These are phyloP conservation scores for Vigna unguiculata DNA, from an alignment of 306 rosid species.

Conservation along the genomic window DNA sequence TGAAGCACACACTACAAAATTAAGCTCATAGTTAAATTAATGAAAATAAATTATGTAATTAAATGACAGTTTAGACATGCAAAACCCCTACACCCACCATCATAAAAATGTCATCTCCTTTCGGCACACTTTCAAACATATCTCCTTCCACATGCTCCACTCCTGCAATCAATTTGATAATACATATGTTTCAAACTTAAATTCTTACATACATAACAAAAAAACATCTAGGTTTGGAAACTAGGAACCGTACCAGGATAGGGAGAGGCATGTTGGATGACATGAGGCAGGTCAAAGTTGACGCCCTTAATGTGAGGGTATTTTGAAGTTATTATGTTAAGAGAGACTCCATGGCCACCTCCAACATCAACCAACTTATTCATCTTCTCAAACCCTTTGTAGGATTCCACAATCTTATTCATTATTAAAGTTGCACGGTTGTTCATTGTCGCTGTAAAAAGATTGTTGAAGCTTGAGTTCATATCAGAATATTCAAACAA, in stretches of 20 bases:
- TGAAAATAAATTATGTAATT: too few species aligned
- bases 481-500: constrained; percentile 46
- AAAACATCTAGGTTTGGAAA: neutral
- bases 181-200: neutral
- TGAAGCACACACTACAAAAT: constrained; percentile 50
- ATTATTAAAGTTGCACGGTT: constrained; percentile 33
- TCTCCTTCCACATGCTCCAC: constrained; percentile 54
- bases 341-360: constrained; percentile 60
- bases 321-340: constrained; percentile 55
- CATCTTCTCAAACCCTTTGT: constrained; percentile 54
- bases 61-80: neutral
- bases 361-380: constrained; percentile 66
- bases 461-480: constrained; percentile 49
- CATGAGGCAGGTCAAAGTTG: constrained; percentile 62
- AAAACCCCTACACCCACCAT: constrained; percentile 36
- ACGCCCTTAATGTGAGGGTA: constrained; percentile 53
- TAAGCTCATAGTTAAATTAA: neutral
- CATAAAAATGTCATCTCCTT: constrained; percentile 52
- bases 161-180: constrained; percentile 35
- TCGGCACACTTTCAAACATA: constrained; percentile 57
- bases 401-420: constrained; percentile 50
- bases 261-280: constrained; percentile 50
- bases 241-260: constrained; percentile 43
- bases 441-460: constrained; percentile 58
- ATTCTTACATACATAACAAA: neutral